Evolutionary conservation across 768 basidiomycete species (phyloP), one percentile per base, ranked within the genome.

Genomic region (Cystobasidium tubakii): DNA sequence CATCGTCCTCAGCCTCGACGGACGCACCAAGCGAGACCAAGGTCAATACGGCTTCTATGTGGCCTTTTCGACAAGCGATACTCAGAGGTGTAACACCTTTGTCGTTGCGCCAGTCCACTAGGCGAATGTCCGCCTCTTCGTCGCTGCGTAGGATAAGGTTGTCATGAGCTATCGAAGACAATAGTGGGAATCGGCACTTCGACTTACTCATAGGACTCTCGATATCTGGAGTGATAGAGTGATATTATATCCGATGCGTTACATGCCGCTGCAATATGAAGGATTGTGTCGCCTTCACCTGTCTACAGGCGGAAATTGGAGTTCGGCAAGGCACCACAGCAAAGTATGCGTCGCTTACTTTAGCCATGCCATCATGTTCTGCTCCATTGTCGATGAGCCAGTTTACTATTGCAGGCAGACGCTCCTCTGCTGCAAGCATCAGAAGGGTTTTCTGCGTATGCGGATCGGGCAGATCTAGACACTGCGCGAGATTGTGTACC

Each of bases 1-100:
- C 50, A 2, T 76, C 77, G 13, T 79, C 78, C 13, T 76, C 74
- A 0, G 76, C 73, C 17, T 66, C 53, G 39, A 62, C 25, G n/a
- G 46, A 36, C 31, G 46, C 64, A 10, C 60, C 73, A 9, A 62
- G 66, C 39, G n/a, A 63, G 34, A 67, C 36, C 19, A 55, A n/a
- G 1, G 25, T 55, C 9, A 60, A 54, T 1, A 39, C 69, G 15
- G 36, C 29, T 4, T 71, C 69, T 39, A 34, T 3, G 39, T 25
- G n/a, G 3, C 69, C 69, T 36, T 55, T 60, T 44, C 53, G 10
- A 36, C 69, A 71, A 7, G 69, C 69, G 13, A 60, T 4, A 36
- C 50, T n/a, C 1, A 71, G 55, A 12, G 69, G 54, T n/a, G 53
- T 57, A 25, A 29, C 36, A 21, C 69, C 69, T 36, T 31, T 55